These are phyloP conservation scores for Cladosporium sp. DNA, from an alignment of 2,329 filamentous ascomycete genomes.

Conservation along the genomic window DNA sequence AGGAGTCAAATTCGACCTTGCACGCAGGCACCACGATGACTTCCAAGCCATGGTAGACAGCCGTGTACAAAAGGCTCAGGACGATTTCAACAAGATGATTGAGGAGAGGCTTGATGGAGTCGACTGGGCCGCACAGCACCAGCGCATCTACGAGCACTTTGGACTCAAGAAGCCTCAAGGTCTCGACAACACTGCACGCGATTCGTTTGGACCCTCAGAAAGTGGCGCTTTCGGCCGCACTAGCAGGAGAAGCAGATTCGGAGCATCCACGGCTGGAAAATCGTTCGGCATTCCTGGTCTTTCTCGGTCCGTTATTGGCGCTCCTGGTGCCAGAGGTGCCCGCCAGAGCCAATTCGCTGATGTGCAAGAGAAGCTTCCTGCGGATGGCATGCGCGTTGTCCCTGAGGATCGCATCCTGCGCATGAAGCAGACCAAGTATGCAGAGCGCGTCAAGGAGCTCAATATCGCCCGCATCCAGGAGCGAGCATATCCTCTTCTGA, in stretches of 20 bases:
- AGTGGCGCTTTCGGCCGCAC: slow-evolving; percentile 52
- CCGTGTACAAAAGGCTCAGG: slow-evolving; percentile 70
- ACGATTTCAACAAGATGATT: slow-evolving; percentile 88
- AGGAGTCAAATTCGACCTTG: slow-evolving; percentile 28
- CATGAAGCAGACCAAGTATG: slow-evolving; percentile 79
- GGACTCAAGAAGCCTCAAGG: slow-evolving; percentile 59
- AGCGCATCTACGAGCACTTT: slow-evolving; percentile 93
- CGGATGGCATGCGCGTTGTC: slow-evolving; percentile 42
- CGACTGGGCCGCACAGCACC: slow-evolving; percentile 93
- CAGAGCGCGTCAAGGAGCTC: slow-evolving; percentile 72
- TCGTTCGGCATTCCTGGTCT: slow-evolving; percentile 65
- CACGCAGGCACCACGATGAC: slow-evolving; percentile 48
- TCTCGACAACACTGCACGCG: slow-evolving; percentile 29
- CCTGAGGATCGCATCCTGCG: slow-evolving; percentile 71
- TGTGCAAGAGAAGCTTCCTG: slow-evolving; percentile 44
- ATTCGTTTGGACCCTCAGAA: slow-evolving; percentile 21
- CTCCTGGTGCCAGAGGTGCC: slow-evolving; percentile 56
- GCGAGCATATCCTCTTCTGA: slow-evolving; percentile 66
- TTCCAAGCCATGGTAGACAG: slow-evolving; percentile 52
- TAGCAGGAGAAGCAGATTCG: slow-evolving; percentile 39
- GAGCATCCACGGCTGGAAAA: slow-evolving; percentile 28
- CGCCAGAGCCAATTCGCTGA: slow-evolving; percentile 36
- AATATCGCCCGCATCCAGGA: slow-evolving; percentile 68
- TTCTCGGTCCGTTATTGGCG: slow-evolving; percentile 82
- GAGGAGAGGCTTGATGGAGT: slow-evolving; percentile 84